A percentile compares a stretch with the other conserved stretches of the same genome.
phyloP scores from a whole-genome alignment of 345 rosid genomes.

The Lumnitzera littorea region DNA sequence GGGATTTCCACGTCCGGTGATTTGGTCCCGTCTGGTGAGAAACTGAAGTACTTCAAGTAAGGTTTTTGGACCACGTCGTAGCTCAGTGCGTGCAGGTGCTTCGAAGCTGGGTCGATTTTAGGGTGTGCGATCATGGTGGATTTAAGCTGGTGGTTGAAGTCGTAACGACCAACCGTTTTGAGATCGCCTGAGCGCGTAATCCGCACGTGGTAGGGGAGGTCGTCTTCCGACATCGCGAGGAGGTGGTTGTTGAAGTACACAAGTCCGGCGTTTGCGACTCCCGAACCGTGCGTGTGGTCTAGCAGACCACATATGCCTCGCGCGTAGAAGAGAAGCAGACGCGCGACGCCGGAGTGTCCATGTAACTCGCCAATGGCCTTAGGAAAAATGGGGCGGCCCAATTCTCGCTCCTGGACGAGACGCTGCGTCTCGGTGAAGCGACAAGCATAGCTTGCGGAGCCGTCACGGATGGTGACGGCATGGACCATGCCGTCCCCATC shows the following conservation, averaged over 20 bases:
- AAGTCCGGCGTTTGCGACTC: constrained; percentile 91
- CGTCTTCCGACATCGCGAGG: constrained; percentile 92
- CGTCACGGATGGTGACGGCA: constrained; percentile 47
- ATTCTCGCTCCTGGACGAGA: constrained; percentile 39
- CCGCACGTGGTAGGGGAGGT: constrained; percentile 74
- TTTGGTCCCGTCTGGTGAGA: constrained; percentile 56
- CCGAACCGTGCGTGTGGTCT: constrained; percentile 60
- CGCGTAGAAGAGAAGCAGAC: constrained; percentile 60
- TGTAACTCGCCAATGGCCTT: constrained; percentile 88
- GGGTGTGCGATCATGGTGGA: constrained; percentile 93
- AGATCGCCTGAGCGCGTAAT: constrained; percentile 55
- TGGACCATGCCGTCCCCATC: constrained; percentile 98
- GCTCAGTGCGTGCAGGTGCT: constrained; percentile 66
- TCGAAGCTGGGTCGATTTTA: constrained; percentile 60
- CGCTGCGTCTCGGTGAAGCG: constrained; percentile 78
- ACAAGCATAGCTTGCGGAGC: constrained; percentile 69
- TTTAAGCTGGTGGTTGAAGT: constrained; percentile 47
- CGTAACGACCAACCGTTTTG: constrained; percentile 60
- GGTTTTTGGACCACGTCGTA: constrained; percentile 74
- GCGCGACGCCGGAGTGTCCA: constrained; percentile 78
- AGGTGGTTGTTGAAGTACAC: constrained; percentile 72
- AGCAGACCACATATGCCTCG: constrained; percentile 64
- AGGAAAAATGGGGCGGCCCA: constrained; percentile 69
- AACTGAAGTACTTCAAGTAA: constrained; percentile 61
- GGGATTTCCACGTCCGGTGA: constrained; percentile 82